These are phyloP conservation scores for Spiraea crenata DNA, from an alignment of 331 rosid species.

Conservation along the genomic window DNA sequence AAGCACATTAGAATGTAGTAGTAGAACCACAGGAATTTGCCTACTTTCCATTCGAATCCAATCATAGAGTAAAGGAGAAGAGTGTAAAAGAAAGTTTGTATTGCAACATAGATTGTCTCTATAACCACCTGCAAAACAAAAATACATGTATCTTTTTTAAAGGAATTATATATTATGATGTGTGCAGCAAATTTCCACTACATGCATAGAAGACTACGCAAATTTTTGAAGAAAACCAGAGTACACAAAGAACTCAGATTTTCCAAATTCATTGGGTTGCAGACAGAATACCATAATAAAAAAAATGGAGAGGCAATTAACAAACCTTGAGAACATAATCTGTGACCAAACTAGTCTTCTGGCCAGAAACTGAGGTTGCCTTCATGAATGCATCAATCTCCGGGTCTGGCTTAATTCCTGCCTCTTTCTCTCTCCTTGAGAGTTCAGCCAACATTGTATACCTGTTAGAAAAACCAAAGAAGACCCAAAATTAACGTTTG, in stretches of 20 bases:
- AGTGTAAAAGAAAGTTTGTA: conserved; percentile 30
- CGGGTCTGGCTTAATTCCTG: conserved; percentile 74
- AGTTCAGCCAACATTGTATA: conserved; percentile 47
- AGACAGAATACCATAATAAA: neutral
- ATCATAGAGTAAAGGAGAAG: conserved; percentile 43
- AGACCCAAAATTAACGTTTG: neutral
- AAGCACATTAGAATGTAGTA: conserved; percentile 42
- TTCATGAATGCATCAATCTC: conserved; percentile 87
- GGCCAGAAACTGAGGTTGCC: conserved; percentile 68
- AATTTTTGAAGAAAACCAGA: neutral
- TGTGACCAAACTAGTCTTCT: conserved; percentile 63
- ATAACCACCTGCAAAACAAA: conserved; percentile 37
- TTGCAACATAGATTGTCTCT: conserved; percentile 37
- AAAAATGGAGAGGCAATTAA: neutral
- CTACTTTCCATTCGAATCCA: conserved; percentile 36
- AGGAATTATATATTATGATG: too few species aligned
- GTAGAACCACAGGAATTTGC: conserved; percentile 36
- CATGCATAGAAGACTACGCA: too few species aligned
- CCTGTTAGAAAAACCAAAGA: too few species aligned
- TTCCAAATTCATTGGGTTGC: neutral
- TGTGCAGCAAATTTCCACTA: too few species aligned
- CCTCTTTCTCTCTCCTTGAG: conserved; percentile 66
- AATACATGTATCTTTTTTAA: too few species aligned
- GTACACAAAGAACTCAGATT: conserved; percentile 25
- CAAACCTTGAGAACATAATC: conserved; percentile 76